Percentiles rank a stretch among this genome's conserved stretches.
Evolutionary conservation across 169 alveolate genomes (phyloP).

Genomic region (Condylostoma magnum): DNA sequence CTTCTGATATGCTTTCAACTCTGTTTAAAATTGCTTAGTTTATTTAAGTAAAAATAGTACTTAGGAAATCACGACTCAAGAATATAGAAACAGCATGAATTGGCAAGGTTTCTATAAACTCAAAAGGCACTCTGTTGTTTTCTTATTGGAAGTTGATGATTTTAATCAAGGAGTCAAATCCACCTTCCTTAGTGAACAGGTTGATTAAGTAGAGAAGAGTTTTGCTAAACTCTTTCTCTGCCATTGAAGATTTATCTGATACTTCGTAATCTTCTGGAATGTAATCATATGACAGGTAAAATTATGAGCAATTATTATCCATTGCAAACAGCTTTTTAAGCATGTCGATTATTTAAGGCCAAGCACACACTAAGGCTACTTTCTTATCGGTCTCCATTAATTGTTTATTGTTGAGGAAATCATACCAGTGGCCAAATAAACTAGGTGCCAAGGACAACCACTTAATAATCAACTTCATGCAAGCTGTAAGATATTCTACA

Average conservation of each 20-base stretch:
- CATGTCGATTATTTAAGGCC: not conserved
- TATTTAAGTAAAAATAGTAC: constrained; percentile 5
- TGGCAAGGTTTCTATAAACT: not conserved
- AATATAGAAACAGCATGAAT: not conserved
- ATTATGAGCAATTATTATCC: not conserved
- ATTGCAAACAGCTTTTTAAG: constrained; percentile 12
- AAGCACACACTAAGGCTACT: not conserved
- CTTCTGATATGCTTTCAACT: constrained; percentile 35
- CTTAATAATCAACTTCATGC: constrained; percentile 30
- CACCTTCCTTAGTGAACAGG: not conserved
- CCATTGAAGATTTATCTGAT: not conserved
- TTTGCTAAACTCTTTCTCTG: not conserved
- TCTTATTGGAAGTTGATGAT: constrained; percentile 19
- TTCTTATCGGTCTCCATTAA: not conserved
- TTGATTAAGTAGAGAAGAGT: not conserved
- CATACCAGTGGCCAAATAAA: constrained; percentile 7
- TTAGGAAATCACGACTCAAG: constrained; percentile 29
- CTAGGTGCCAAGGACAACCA: constrained; percentile 38
- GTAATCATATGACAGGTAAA: not conserved
- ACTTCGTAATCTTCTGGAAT: constrained; percentile 10
- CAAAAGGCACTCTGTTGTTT: constrained; percentile 17
- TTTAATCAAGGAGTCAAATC: constrained; percentile 41
- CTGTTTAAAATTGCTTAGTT: constrained; percentile 31
- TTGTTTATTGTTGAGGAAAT: not conserved
- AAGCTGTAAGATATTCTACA: constrained; percentile 15